Conservation (phyloP, 1,139 yeast genomes). For the Sugiyamaella neomexicana region DNA sequence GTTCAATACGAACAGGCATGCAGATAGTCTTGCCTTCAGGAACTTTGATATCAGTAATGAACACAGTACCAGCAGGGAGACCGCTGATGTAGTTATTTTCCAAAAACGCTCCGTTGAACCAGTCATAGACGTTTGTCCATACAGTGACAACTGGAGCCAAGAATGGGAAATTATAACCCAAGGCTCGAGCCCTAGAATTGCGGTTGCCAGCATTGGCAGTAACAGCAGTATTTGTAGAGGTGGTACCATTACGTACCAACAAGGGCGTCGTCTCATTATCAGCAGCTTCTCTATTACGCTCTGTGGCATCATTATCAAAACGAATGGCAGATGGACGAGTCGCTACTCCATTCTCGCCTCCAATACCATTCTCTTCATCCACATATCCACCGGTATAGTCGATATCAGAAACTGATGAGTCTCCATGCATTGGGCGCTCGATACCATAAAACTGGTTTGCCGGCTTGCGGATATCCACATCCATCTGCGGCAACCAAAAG, state of each 20-base stretch:
- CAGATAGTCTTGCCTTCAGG: constrained; percentile 93
- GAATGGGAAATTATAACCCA: constrained; percentile 21
- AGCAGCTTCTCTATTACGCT: constrained; percentile 24
- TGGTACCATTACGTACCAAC: constrained; percentile 23
- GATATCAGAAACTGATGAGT: constrained; percentile 37
- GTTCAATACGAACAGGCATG: constrained; percentile 96
- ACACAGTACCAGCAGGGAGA: constrained; percentile 79
- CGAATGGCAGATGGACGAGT: constrained; percentile 25
- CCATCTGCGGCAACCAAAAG: constrained; percentile 99
- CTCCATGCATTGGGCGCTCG: constrained; percentile 53
- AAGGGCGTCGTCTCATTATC: constrained; percentile 37
- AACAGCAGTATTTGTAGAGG: constrained; percentile 8
- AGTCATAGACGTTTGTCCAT: constrained; percentile 21
- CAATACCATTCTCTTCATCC: constrained; percentile 30
- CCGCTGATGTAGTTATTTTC: constrained; percentile 50
- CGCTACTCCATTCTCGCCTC: constrained; percentile 19
- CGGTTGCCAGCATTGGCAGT: constrained; percentile 1
- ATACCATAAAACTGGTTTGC: constrained; percentile 67
- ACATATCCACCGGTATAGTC: constrained; percentile 46
- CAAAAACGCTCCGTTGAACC: constrained; percentile 35
- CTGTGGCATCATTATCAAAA: constrained; percentile 33
- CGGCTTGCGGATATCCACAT: constrained; percentile 90
- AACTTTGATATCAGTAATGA: constrained; percentile 48
- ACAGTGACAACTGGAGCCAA: constrained; percentile 21
- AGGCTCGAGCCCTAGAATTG: constrained; percentile 5